Evolutionary conservation across 192 early-diverging fungal species (phyloP).

Genomic region (Backusella parvicylindrica): DNA sequence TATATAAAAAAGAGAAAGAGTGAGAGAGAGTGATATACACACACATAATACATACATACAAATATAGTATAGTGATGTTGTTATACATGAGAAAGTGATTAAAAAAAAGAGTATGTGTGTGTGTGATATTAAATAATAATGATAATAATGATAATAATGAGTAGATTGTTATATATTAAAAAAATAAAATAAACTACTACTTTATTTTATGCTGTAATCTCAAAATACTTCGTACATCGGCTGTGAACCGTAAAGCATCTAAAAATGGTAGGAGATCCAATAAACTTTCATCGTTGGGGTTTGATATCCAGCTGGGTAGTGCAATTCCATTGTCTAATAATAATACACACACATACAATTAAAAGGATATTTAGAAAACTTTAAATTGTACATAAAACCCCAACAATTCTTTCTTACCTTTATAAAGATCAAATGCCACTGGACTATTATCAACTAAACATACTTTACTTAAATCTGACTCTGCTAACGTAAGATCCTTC

Average conservation of each 20-base stretch:
- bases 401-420: slow-evolving; percentile 45
- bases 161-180: too few relatives aligned
- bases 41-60: too few relatives aligned
- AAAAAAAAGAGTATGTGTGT: too few relatives aligned
- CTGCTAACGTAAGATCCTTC: slow-evolving; percentile 64
- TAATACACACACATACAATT: not conserved
- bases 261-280: slow-evolving; percentile 85
- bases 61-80: too few relatives aligned
- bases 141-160: too few relatives aligned
- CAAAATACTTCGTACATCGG: slow-evolving; percentile 82
- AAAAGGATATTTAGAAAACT: not conserved
- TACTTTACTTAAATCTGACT: slow-evolving; percentile 76
- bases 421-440: slow-evolving; percentile 66
- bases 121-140: too few relatives aligned
- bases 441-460: slow-evolving; percentile 84
- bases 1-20: too few relatives aligned
- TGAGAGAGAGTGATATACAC: too few relatives aligned
- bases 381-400: not conserved
- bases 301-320: slow-evolving; percentile 81
- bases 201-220: slow-evolving; percentile 31
- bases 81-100: too few relatives aligned
- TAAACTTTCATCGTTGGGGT: slow-evolving; percentile 75
- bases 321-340: slow-evolving; percentile 83
- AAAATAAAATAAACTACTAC: not conserved
- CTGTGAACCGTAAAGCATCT: slow-evolving; percentile 81